Percentiles rank a stretch among this genome's conserved stretches.
Evolutionary conservation across 192 early-diverging fungal genomes (phyloP).

Genomic region (Powellomyces hirtus): DNA sequence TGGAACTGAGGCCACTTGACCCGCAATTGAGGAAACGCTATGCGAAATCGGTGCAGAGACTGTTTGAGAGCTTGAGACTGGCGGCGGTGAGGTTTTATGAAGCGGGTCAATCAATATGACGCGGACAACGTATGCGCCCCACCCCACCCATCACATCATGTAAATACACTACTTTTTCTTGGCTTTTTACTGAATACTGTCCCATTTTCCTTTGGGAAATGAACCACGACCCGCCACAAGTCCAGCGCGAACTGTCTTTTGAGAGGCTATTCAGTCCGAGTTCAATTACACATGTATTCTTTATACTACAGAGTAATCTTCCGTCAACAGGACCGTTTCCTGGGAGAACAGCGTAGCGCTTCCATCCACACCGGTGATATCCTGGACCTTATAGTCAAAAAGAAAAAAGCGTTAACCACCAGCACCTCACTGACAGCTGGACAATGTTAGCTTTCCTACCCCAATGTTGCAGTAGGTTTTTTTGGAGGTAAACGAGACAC

Average conservation of each 20-base stretch:
- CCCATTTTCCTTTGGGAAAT: no score
- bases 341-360: slow-evolving; percentile 66
- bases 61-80: background rate
- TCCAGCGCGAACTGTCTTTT: no score
- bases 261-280: no score
- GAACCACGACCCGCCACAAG: no score
- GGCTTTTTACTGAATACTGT: no score
- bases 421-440: background rate
- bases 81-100: background rate
- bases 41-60: slow-evolving; percentile 1
- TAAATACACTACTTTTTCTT: no score
- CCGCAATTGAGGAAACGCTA: slow-evolving; percentile 13
- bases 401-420: background rate
- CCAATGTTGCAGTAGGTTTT: slow-evolving; percentile 75
- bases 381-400: slow-evolving; percentile 48
- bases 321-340: slow-evolving; percentile 66
- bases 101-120: background rate
- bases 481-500: slow-evolving; percentile 70
- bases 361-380: slow-evolving; percentile 56
- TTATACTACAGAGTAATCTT: slow-evolving; percentile 81
- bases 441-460: slow-evolving; percentile 29
- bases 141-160: no score
- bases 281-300: background rate
- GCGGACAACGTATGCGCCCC: no score
- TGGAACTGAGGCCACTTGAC: background rate